These are phyloP conservation scores for Astragalus membranaceus DNA, from an alignment of 306 rosid genomes.

Conservation along the genomic window DNA sequence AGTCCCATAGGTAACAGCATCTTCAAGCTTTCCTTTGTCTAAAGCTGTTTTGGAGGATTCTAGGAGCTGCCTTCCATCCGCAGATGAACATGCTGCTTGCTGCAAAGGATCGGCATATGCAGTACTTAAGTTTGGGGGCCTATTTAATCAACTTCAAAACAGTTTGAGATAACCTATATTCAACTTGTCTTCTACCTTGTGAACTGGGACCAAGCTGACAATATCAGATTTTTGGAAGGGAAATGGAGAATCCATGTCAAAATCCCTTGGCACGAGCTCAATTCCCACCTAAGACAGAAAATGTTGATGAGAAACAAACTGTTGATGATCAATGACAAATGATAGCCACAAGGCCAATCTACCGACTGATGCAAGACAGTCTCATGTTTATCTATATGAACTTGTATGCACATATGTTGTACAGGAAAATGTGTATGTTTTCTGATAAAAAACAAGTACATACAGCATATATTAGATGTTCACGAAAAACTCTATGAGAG, in stretches of 20 bases:
- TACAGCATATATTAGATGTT: neutral
- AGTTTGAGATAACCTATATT: constrained; percentile 7
- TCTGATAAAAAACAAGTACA: neutral
- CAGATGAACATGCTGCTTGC: constrained; percentile 99
- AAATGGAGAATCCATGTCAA: constrained; percentile 78
- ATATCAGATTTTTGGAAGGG: constrained; percentile 80
- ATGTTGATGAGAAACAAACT: constrained; percentile 1
- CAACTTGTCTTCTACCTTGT: constrained; percentile 59
- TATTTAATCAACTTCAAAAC: constrained; percentile 1
- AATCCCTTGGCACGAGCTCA: constrained; percentile 91
- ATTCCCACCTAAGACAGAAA: constrained; percentile 68
- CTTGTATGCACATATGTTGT: neutral
- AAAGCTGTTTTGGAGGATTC: constrained; percentile 97
- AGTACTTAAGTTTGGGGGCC: constrained; percentile 18
- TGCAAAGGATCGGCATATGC: constrained; percentile 38
- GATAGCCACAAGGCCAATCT: neutral
- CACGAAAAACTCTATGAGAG: neutral
- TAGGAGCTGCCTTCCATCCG: constrained; percentile 96
- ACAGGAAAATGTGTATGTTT: neutral
- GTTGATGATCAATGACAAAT: constrained; percentile 15
- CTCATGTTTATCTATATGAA: neutral
- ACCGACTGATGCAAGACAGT: neutral
- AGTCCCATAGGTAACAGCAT: constrained; percentile 89
- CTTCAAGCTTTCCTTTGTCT: constrained; percentile 98
- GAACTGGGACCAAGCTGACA: constrained; percentile 88